Base-by-base conservation (phyloP, 1,284 basidiomycete species). In the Abortiporus biennis region DNA sequence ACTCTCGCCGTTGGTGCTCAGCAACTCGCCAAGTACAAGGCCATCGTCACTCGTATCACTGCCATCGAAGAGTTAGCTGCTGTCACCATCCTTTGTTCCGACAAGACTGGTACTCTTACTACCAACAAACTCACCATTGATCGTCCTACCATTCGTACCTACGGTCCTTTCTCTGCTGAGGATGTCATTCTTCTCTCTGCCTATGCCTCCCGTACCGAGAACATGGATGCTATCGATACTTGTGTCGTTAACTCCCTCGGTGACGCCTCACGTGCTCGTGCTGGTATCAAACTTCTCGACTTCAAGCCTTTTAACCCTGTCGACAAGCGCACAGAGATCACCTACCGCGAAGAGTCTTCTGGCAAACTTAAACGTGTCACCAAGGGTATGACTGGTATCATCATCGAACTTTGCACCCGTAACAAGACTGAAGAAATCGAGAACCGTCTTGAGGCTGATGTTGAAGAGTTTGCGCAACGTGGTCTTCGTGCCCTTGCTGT, bases 221-320 rank as follows among this genome's bases (percentile, higher is more conserved):
- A 98, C 77, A 91, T 94, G 76, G 95, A 98, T 59, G 92, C 94
- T 47, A 98, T 98, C 56, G 94, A 98, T 66, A 66, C 75, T 25
- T 92, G 88, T 54, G 88, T 96, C 51, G 86, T 94, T 43, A 70
- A 76, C 47, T 85, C 92, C 44, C 73, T 95, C 45, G 80, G 83
- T 43, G 86, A 92, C 63, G 58, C 80, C 4, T 37, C 65, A 33
- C 76, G 77, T 50, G 92, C 94, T 47, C 93, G 93, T 54, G 78
- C 77, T 46, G 94, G 93, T 41, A 96, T 98, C 72, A 92, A 90
- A 65, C 81, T 97, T 44, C 75, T 97, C 61, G 92, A 98, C 70
- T 99, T 99, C 80, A 97, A 95, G 76, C 93, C 95, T 16, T 98
- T 98, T 81, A 95, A 98, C 78, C 94, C 95, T 46, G 92, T 95